Conservation (phyloP, 2,329 filamentous ascomycete genomes). For the Pseudogymnoascus sp. region DNA sequence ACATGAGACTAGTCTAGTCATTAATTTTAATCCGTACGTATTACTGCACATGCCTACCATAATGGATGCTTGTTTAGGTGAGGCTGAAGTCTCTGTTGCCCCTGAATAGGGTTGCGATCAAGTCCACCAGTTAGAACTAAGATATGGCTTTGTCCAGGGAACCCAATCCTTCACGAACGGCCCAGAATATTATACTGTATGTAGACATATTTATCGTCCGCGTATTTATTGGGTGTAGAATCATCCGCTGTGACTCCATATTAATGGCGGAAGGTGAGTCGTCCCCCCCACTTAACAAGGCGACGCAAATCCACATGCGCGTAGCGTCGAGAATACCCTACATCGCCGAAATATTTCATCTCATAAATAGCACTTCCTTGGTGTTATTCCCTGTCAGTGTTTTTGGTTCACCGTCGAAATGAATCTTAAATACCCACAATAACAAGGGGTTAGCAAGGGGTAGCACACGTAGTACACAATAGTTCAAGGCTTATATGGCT, state of each 20-base stretch:
- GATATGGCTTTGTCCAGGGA: not conserved
- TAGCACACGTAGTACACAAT: not conserved
- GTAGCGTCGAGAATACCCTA: not conserved
- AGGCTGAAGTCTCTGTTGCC: not conserved
- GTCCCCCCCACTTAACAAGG: not conserved
- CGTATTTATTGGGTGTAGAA: too few relatives aligned
- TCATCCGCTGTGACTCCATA: not conserved
- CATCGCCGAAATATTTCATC: not conserved
- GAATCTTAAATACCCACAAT: not conserved
- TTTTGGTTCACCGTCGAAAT: not conserved
- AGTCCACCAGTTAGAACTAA: not conserved
- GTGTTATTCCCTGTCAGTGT: not conserved
- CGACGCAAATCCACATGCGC: too few relatives aligned
- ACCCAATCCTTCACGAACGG: not conserved
- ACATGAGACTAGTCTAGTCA: not conserved
- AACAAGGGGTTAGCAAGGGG: not conserved
- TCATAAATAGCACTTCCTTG: not conserved
- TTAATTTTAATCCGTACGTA: not conserved
- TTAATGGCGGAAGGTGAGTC: not conserved
- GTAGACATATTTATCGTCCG: not conserved
- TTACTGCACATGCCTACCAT: not conserved
- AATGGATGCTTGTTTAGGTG: not conserved
- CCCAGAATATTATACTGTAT: not conserved
- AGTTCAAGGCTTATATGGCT: not conserved
- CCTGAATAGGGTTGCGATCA: not conserved